phyloP scores from a whole-genome alignment of 202 grass and related monocot genomes.

The Bolboschoenoplectus hybrid region DNA sequence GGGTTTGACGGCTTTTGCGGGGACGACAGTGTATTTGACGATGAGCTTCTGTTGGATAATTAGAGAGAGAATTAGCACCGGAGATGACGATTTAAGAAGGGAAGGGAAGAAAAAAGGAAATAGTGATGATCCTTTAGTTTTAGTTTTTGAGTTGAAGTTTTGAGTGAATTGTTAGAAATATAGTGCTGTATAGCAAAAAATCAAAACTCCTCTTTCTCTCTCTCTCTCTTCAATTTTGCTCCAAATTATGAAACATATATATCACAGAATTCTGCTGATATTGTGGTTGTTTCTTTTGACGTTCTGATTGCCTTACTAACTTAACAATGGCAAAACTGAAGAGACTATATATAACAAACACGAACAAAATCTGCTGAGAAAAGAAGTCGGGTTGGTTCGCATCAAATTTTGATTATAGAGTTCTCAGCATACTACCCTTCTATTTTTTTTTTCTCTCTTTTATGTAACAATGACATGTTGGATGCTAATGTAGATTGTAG shows the following conservation, averaged over 20 bases:
- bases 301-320: neutral
- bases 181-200: no score
- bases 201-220: neutral
- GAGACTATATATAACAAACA: neutral
- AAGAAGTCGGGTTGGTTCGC: neutral
- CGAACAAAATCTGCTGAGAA: neutral
- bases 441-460: neutral
- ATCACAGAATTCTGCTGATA: neutral
- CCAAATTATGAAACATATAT: neutral
- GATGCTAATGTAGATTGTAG: constrained; percentile 16
- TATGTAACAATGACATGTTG: neutral
- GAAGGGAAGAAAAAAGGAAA: neutral
- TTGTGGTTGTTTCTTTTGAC: neutral
- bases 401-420: constrained; percentile 21
- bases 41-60: neutral
- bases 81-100: neutral
- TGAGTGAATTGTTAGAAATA: no score
- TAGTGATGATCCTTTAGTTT: no score
- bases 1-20: constrained; percentile 10
- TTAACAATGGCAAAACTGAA: neutral
- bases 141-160: no score
- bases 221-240: neutral
- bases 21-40: neutral
- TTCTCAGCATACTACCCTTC: neutral
- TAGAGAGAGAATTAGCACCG: neutral